Conservation (phyloP, 1,284 basidiomycete species). For the Ceratobasidium sp. region DNA sequence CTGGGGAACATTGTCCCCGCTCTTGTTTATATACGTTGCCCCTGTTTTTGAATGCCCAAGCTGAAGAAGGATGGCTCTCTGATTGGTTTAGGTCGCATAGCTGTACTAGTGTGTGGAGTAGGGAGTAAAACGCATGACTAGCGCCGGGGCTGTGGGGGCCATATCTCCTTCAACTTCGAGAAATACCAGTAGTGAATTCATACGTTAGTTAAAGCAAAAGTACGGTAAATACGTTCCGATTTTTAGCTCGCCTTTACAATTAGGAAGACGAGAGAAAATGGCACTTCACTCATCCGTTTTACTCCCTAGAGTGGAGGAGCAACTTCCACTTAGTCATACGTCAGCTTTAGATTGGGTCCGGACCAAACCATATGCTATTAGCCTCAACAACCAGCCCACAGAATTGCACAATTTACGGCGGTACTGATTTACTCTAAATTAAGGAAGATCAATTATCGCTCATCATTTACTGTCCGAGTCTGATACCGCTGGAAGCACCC, state of each 20-base stretch:
- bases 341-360: background rate
- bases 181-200: too few relatives aligned
- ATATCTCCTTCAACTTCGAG: too few relatives aligned
- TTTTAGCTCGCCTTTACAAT: too few relatives aligned
- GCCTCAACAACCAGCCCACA: background rate
- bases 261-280: background rate
- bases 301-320: background rate
- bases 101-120: background rate
- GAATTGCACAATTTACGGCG: background rate
- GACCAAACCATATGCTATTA: background rate
- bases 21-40: too few relatives aligned
- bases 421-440: too few relatives aligned
- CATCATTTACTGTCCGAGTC: constrained; percentile 24
- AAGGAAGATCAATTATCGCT: background rate
- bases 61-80: background rate
- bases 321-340: background rate
- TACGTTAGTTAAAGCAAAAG: too few relatives aligned
- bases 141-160: too few relatives aligned
- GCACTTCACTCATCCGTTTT: background rate
- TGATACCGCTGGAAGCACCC: constrained; percentile 50
- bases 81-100: background rate
- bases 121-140: background rate
- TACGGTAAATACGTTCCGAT: too few relatives aligned
- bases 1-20: too few relatives aligned
- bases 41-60: background rate